These are phyloP conservation scores for Ostreobium quekettii DNA, from an alignment of 139 green algal species.

Conservation along the genomic window DNA sequence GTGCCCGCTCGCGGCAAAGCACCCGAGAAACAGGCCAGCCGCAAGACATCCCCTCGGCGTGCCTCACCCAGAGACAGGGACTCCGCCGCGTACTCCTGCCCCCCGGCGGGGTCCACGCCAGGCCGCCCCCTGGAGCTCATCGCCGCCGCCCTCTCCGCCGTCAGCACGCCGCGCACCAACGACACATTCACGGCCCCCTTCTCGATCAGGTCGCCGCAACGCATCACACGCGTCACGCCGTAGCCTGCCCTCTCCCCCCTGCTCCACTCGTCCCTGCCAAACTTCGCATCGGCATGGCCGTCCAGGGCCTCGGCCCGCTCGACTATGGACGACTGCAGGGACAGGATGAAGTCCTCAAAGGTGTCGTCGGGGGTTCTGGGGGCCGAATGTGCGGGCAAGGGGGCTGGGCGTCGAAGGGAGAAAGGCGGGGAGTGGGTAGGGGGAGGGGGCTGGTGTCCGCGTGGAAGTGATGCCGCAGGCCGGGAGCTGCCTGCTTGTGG, in stretches of 20 bases:
- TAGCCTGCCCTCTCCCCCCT: constrained; percentile 39
- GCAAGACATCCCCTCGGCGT: too few species aligned
- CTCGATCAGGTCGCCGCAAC: constrained; percentile 80
- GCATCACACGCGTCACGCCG: constrained; percentile 88
- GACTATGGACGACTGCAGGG: constrained; percentile 6
- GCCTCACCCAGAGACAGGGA: constrained; percentile 86
- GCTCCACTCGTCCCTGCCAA: constrained; percentile 5
- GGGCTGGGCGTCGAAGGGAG: too few species aligned
- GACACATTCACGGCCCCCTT: constrained; percentile 83
- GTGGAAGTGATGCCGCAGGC: too few species aligned
- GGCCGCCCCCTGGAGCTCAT: constrained; percentile 60
- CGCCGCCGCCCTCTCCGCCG: constrained; percentile 45
- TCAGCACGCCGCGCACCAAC: constrained; percentile 61
- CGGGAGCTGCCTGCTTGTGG: too few species aligned
- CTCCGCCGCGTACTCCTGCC: constrained; percentile 66
- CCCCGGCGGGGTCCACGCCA: constrained; percentile 41
- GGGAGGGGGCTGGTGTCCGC: too few species aligned
- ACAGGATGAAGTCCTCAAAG: constrained; percentile 3
- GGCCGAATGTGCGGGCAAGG: too few species aligned
- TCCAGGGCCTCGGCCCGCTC: not conserved
- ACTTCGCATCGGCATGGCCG: not conserved
- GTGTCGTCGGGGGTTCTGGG: too few species aligned
- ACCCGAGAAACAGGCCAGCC: too few species aligned
- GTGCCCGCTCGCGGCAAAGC: too few species aligned
- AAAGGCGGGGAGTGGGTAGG: too few species aligned